Percentiles rank a stretch among this genome's conserved stretches.
phyloP scores from a whole-genome alignment of 164 flowering plant species.

The Kalanchoe fedtschenkoi region DNA sequence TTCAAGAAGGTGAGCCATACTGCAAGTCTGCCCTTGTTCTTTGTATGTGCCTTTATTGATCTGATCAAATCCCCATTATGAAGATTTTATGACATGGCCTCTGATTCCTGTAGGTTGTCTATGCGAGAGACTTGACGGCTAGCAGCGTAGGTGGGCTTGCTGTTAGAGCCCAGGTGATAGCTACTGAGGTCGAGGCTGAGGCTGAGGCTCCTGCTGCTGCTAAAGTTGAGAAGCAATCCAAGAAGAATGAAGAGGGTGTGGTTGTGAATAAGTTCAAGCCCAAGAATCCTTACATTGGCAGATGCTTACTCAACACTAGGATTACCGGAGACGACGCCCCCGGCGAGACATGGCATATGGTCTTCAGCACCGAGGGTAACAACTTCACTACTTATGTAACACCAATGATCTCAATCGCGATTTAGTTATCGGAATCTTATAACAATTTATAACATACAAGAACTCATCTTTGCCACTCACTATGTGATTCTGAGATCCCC shows the following conservation, averaged over 20 bases:
- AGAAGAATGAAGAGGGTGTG: conserved; percentile 86
- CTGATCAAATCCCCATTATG: no score
- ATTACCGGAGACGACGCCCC: conserved; percentile 98
- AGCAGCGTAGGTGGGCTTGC: conserved; percentile 36
- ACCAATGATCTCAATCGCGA: no score
- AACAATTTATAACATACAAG: no score
- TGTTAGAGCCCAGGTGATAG: conserved; percentile 79
- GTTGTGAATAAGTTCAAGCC: conserved; percentile 81
- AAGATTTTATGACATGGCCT: no score
- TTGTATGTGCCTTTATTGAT: conserved; percentile 11
- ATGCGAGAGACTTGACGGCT: conserved; percentile 34
- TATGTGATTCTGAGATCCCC: not conserved
- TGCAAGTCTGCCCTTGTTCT: not conserved
- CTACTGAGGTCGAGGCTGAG: conserved; percentile 26
- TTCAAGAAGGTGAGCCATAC: conserved; percentile 45
- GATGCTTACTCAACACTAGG: conserved; percentile 85
- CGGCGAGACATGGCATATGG: conserved; percentile 99
- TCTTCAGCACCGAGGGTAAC: conserved; percentile 90
- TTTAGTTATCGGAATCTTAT: no score
- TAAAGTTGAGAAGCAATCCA: conserved; percentile 61
- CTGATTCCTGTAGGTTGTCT: conserved; percentile 30
- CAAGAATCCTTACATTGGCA: conserved; percentile 69
- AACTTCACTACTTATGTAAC: not conserved
- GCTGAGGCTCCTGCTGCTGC: conserved; percentile 31
- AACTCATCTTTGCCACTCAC: not conserved